Percentiles rank a stretch among this genome's conserved stretches.
phyloP scores from a whole-genome alignment of 1,284 basidiomycete species.

The Fistulinella staudtii region DNA sequence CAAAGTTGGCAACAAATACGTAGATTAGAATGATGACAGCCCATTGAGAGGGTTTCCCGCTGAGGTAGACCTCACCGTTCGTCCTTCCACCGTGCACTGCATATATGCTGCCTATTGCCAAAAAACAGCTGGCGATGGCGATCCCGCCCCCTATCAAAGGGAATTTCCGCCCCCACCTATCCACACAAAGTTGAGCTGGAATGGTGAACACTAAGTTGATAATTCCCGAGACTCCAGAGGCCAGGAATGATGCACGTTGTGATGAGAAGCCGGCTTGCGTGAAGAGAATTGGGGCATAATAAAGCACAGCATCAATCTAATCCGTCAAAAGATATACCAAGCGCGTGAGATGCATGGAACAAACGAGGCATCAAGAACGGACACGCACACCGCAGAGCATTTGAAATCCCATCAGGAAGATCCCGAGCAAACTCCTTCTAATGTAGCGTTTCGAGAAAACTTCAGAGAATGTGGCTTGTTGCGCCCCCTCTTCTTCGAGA shows the following conservation, averaged over 20 bases:
- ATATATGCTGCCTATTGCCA: constrained; percentile 43
- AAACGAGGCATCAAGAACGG: background rate
- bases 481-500: constrained; percentile 21
- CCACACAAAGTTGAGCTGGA: constrained; percentile 39
- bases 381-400: constrained; percentile 36
- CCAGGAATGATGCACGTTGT: constrained; percentile 45
- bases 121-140: constrained; percentile 38
- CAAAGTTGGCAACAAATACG: constrained; percentile 37
- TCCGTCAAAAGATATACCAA: constrained; percentile 11
- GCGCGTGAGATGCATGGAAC: constrained; percentile 23
- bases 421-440: constrained; percentile 40
- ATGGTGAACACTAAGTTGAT: constrained; percentile 44
- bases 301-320: constrained; percentile 26
- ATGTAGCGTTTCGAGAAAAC: constrained; percentile 32
- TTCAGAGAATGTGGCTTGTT: constrained; percentile 24
- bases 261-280: constrained; percentile 46
- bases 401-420: constrained; percentile 46
- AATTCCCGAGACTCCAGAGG: constrained; percentile 50
- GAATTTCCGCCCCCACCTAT: constrained; percentile 45
- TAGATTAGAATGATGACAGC: constrained; percentile 48
- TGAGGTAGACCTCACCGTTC: constrained; percentile 22
- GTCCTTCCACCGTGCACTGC: constrained; percentile 33
- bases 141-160: constrained; percentile 45
- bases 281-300: constrained; percentile 52
- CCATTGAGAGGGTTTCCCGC: constrained; percentile 34